phyloP scores from a whole-genome alignment of 1,284 basidiomycete species.

The Cutaneotrichosporon cavernicola region DNA sequence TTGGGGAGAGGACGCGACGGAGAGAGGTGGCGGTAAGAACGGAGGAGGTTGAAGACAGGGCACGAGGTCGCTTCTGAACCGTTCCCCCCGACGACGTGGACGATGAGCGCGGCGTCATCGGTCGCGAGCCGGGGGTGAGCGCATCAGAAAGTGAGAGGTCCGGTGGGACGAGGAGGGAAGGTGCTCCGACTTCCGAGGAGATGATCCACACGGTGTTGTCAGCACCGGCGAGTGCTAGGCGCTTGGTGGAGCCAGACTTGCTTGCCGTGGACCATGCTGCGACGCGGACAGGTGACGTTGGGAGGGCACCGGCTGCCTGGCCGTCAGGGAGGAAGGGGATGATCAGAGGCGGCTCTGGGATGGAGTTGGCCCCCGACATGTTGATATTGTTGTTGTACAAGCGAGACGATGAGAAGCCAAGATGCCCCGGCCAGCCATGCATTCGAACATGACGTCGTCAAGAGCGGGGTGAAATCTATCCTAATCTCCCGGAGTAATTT shows the following conservation, averaged over 20 bases:
- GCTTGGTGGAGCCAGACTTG: slow-evolving; percentile 27
- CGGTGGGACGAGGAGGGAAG: slow-evolving; percentile 3
- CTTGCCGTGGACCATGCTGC: slow-evolving; percentile 35
- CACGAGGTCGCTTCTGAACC: slow-evolving; percentile 28
- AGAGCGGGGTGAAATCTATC: background rate
- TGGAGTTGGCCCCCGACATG: background rate
- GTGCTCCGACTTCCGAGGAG: slow-evolving; percentile 8
- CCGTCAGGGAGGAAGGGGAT: slow-evolving; percentile 38
- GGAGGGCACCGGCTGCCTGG: slow-evolving; percentile 26
- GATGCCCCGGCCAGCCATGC: background rate
- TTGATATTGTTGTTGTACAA: background rate
- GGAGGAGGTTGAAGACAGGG: slow-evolving; percentile 35
- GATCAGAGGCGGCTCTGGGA: slow-evolving; percentile 23
- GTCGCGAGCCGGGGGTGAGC: background rate
- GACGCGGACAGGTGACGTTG: slow-evolving; percentile 34
- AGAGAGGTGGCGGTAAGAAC: slow-evolving; percentile 29
- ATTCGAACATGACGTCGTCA: background rate
- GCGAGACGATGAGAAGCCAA: background rate
- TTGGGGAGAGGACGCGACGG: slow-evolving; percentile 39
- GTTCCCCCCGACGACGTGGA: slow-evolving; percentile 21
- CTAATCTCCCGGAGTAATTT: background rate
- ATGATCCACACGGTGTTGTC: slow-evolving; percentile 47
- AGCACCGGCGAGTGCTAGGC: slow-evolving; percentile 35
- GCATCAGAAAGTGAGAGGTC: slow-evolving; percentile 12
- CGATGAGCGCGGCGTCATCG: slow-evolving; percentile 30